Evolutionary conservation across 2,329 filamentous ascomycete species (phyloP), one percentile per base, ranked within the genome.

Genomic region (Diplodia mutila): DNA sequence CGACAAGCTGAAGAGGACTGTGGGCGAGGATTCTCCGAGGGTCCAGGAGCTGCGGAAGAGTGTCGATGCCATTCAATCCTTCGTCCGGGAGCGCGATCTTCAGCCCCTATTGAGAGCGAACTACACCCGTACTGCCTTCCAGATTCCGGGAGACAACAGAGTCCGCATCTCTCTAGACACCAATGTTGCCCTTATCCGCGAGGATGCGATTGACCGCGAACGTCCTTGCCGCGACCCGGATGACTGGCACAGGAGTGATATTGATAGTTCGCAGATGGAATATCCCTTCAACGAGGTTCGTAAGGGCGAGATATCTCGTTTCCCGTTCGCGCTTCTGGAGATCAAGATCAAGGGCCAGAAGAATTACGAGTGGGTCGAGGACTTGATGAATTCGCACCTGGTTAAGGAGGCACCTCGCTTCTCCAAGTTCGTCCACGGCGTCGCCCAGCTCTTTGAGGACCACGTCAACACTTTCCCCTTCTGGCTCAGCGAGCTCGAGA

Each of bases 401-500:
- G 91, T 99, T 70, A 93, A 97, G 76, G 89, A 93, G 54, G 90
- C 91, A 0, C 92, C 94, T 1, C 89, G 91, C 61, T 99, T 99
- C 81, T 97, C 93, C 74, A 99, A 99, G 79, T 99, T 98, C 73
- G 91, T 97, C 2, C 94, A 99, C 74, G 95, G 95, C 69, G 90
- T 96, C 4, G 94, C 94, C 8, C 90, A 90, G 48, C 85, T 99
- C 2, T 98, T 98, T 72, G 95, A 98, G 74, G 83, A 99, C 79
- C 89, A 97, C 75, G 94, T 99, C 78, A 98, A 98, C 81, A 94
- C 89, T 70, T 89, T 98, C 75, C 95, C 95, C 16, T 97, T 98
- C 82, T 99, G 95, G 95, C 86, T 98, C 39, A 90, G 90, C 73
- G 91, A 97, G 70, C 85, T 98, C 52, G 94, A 97, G 76, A 92